Evolutionary conservation across 768 basidiomycete genomes (phyloP).

Genomic region (Pleurotus platypus): DNA sequence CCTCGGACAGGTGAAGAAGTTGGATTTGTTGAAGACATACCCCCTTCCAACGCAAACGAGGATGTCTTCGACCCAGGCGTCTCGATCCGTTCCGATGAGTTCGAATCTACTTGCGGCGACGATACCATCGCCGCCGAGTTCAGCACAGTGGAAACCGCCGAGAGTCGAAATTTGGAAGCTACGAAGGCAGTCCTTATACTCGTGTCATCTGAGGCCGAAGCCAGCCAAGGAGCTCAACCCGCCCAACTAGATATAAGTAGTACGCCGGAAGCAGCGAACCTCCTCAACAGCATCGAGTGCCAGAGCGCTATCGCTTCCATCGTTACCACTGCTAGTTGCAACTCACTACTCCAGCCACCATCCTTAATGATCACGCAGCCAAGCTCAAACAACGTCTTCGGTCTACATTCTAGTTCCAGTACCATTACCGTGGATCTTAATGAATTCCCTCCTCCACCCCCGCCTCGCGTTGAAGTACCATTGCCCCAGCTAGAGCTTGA

Average conservation of each 20-base stretch:
- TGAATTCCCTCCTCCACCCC: conserved; percentile 41
- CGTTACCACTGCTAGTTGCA: background rate
- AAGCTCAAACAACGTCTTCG: conserved; percentile 27
- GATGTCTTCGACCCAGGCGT: no score
- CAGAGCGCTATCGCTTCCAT: background rate
- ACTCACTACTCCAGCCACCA: conserved; percentile 11
- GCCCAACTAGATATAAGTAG: no score
- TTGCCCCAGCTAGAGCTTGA: conserved; percentile 42
- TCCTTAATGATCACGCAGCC: conserved; percentile 31
- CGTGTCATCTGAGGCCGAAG: no score
- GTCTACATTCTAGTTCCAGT: conserved; percentile 32
- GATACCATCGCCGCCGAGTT: conserved; percentile 9
- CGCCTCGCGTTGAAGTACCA: conserved; percentile 22
- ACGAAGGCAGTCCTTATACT: background rate
- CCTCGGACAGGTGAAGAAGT: no score
- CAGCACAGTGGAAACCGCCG: background rate
- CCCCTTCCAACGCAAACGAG: no score
- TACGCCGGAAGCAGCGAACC: no score
- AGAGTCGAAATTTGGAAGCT: background rate
- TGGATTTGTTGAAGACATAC: no score
- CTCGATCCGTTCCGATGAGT: background rate
- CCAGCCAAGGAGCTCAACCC: no score
- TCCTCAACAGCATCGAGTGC: no score
- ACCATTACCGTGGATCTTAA: conserved; percentile 37
- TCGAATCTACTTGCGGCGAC: background rate